Base-by-base conservation (phyloP, 805 yeast genomes). In the Kluyveromyces dobzhanskii region DNA sequence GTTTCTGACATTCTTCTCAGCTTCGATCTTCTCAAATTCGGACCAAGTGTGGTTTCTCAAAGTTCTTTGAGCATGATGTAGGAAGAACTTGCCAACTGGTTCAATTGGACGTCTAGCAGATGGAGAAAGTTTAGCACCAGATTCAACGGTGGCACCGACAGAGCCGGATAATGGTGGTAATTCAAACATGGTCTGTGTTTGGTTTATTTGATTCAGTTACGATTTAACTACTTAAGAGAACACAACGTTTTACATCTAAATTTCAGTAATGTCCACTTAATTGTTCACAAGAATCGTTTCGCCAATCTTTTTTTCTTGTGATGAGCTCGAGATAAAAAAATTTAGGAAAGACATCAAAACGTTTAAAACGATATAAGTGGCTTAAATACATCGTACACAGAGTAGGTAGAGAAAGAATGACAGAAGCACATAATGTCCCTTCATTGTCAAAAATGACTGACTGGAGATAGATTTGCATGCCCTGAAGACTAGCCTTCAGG, bases 31-130 rank as follows among this genome's bases (percentile, higher is more conserved):
- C 69, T 92, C 98, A 58, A 76, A 92, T 67, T 92, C 97, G 40
- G 97, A 86, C 95, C 97, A 92, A 36, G 97, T 86, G 69, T 94
- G 96, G 62, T 95, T 95, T 68, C 95, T 80, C 53, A 88, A 72
- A 39, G 94, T 76, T 73, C 98, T 84, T 51, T 95, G 79, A 43
- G 97, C 97, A 59, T 92, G 98, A 38, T 96, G 96, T 53, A 92
- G 70, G 70, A 88, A 92, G 61, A 76, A 84, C 46, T 94, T 90
- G 41, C 98, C 98, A 50, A 90, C 96, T 28, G 98, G 97, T 69
- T 92, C 98, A 46, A 88, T 71, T 44, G 90, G 80, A 62, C 95
- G 82, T 52, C 82, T 81, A 34, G 72, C 71, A 35, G 87, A 71
- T 17, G 76, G 72, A 34, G 82, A 56, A 60, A 68, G 75, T 41